Evolutionary conservation across 371 early-diverging fungal genomes (phyloP), one percentile per base, ranked within the genome.

Genomic region (Rhizopus arrhizus): DNA sequence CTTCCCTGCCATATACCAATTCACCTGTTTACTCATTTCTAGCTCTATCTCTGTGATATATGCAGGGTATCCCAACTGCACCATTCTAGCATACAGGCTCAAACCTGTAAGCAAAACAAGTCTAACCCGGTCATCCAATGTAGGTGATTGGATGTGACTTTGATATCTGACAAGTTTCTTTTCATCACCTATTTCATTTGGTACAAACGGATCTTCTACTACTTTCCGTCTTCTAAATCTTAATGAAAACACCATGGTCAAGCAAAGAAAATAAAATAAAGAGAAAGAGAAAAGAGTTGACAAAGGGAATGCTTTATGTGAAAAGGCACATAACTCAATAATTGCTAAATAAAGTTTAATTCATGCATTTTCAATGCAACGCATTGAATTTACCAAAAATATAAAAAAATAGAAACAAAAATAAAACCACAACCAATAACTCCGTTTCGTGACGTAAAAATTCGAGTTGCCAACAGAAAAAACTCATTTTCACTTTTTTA

Each of bases 1-100:
- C 29, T 79, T 68, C n/a, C 71, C 61, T 15, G 67, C 49, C 41
- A 80, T 40, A 29, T 74, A 71, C 73, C 77, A 74, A 36, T 80
- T 74, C 36, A 76, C 55, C 51, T 78, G 78, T 8, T 59, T 60
- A 13, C 64, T 55, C 4, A 63, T 56, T 46, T 70, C 70, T 3
- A 74, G n/a, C 49, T 75, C 78, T 0, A 42, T 13, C 3, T 63
- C 68, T 4, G 57, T 60, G 5, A 57, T 53, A 43, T 34, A 68
- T 15, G 53, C n/a, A 29, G 67, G 62, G 11, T 35, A 34, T 4
- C 49, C 57, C 2, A 68, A 16, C 4, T 59, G 51, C 45, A 63
- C 51, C 11, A 56, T 43, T 32, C 63, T 51, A 9, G 59, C 15
- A 28, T 63, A 68, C 12, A 56, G 29, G 1, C 57, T 34, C 5